Evolutionary conservation across 1,139 yeast genomes (phyloP).

Genomic region (Candida tropicalis): DNA sequence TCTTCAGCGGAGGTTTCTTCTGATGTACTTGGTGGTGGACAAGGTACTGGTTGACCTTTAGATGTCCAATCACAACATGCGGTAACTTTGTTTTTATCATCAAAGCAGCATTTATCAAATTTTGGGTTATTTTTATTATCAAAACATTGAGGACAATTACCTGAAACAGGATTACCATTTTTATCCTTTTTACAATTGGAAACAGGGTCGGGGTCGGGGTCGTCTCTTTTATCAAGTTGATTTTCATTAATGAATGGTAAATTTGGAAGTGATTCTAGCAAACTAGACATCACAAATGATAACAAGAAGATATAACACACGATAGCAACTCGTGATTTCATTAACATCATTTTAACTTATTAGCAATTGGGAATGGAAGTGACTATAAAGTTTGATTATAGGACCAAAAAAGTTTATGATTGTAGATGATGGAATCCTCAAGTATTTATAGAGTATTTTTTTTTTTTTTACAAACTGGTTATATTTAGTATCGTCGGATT

Average conservation of each 20-base stretch:
- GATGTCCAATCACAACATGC: not conserved
- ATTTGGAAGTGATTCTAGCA: not conserved
- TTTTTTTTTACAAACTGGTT: no score
- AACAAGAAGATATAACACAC: not conserved
- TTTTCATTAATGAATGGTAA: not conserved
- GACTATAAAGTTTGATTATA: no score
- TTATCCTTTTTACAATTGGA: not conserved
- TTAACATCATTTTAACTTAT: not conserved
- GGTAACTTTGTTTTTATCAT: not conserved
- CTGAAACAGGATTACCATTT: not conserved
- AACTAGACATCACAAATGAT: not conserved
- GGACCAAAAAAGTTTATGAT: no score
- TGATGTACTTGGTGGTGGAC: not conserved
- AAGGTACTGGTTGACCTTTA: no score
- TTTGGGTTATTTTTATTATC: not conserved
- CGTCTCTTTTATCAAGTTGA: not conserved
- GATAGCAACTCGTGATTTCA: not conserved
- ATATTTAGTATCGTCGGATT: no score
- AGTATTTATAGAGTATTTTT: no score
- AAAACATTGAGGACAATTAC: slow-evolving; percentile 1
- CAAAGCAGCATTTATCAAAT: not conserved
- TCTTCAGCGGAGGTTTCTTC: no score
- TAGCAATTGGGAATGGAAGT: no score
- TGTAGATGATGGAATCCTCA: no score
- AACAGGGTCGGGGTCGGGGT: no score